Evolutionary conservation across 1,284 basidiomycete species (phyloP).

Genomic region (Trichosporon coremiiforme): DNA sequence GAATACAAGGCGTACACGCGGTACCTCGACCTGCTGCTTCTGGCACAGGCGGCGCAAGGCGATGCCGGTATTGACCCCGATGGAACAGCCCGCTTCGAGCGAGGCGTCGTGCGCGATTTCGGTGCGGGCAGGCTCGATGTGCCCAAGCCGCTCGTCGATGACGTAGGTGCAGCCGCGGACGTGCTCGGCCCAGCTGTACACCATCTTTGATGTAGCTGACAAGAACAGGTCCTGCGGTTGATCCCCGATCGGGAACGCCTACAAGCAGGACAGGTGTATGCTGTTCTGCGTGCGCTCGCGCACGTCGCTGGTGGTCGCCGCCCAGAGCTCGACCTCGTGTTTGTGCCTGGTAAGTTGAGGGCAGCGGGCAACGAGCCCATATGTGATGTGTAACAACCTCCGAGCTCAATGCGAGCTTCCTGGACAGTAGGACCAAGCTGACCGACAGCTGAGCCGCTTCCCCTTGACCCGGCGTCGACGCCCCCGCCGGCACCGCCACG

Average conservation of each 20-base stretch:
- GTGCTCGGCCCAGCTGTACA: conserved; percentile 13
- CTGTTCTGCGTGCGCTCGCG: conserved; percentile 29
- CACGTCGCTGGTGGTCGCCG: conserved; percentile 21
- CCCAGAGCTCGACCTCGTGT: conserved; percentile 30
- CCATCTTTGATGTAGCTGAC: not conserved
- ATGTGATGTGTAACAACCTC: not conserved
- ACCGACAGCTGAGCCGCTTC: conserved; percentile 32
- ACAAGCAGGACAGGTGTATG: conserved; percentile 30
- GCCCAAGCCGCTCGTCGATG: conserved; percentile 25
- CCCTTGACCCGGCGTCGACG: conserved; percentile 20
- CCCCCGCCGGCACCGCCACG: conserved; percentile 26
- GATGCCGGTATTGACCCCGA: conserved; percentile 25
- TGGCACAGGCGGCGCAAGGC: conserved; percentile 25
- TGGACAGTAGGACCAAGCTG: not conserved
- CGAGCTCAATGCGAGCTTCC: not conserved
- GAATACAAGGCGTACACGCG: conserved; percentile 32
- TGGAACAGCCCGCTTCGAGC: conserved; percentile 30
- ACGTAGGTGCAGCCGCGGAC: conserved; percentile 27
- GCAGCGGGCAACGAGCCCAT: not conserved
- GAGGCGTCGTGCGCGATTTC: conserved; percentile 26
- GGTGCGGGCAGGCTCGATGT: conserved; percentile 26
- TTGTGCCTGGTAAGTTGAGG: conserved; percentile 31
- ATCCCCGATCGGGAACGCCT: conserved; percentile 23
- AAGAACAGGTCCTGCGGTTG: conserved; percentile 24
- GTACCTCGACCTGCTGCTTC: conserved; percentile 34